Evolutionary conservation across 2,329 filamentous ascomycete species (phyloP), one percentile per base, ranked within the genome.

Genomic region (Sclerotinia glacialis): DNA sequence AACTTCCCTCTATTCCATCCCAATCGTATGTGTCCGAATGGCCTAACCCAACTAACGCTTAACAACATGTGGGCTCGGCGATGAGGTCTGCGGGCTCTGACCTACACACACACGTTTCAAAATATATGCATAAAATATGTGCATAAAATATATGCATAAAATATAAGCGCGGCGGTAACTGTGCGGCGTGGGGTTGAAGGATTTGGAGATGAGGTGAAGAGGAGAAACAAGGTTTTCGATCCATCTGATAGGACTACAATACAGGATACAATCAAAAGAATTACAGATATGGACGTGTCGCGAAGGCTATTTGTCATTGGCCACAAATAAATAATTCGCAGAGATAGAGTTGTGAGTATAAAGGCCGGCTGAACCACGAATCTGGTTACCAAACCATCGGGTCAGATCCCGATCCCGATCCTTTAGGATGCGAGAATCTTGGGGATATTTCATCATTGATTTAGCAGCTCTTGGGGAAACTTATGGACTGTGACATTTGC

Each of bases 351-450:
- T 18, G 14, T 5, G 21, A 4, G 7, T 2, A 1, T 21, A 11
- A 26, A 42, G 28, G 54, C 23, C 54, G 37, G 37, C 37, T 3
- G 12, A 28, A 8, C 14, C 7, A 56, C 12, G 14, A 26, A 56
- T 56, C 5, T 16, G 54, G 23, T 12, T 42, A 56, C 54, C 34
- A 42, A 56, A 28, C 16, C n/a, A 56, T n/a, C 37, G 54, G 54
- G 54, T 42, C n/a, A 28, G 34, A 42, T 56, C 54, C n/a, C n/a
- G n/a, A n/a, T n/a, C n/a, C n/a, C 54, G 12, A 56, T 56, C 37
- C 54, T 56, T 21, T 5, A 23, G 54, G 54, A 42, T 42, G 54
- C n/a, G 7, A 5, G 11, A 28, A 26, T 42, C 37, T 42, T 56
- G 37, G 37, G 23, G n/a, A 26, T 21, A 42, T 6, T 26, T 26